Evolutionary conservation across 768 basidiomycete genomes (phyloP).

Genomic region (Boletus reticuloceps): DNA sequence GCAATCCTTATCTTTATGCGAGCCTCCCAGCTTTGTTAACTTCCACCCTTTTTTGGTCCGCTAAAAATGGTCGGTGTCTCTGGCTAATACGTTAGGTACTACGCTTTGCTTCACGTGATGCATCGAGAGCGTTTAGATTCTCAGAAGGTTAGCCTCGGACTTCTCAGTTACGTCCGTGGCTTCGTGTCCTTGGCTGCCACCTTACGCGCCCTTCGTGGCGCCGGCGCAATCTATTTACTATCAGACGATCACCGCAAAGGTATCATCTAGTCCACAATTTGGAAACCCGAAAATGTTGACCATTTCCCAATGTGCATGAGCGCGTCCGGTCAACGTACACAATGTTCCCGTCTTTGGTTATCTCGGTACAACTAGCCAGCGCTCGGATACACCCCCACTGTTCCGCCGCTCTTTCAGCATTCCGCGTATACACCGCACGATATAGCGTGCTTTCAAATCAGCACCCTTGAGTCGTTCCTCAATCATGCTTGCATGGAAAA

Average conservation of each 20-base stretch:
- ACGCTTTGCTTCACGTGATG: slow-evolving; percentile 20
- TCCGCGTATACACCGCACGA: slow-evolving; percentile 19
- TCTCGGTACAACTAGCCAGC: slow-evolving; percentile 8
- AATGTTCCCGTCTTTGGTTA: slow-evolving; percentile 22
- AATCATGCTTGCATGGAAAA: slow-evolving; percentile 16
- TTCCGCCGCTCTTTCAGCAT: slow-evolving; percentile 23
- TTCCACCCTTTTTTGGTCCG: slow-evolving; percentile 17
- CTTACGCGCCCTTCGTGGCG: slow-evolving; percentile 30
- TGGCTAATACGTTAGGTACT: slow-evolving; percentile 16
- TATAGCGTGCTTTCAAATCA: slow-evolving; percentile 4
- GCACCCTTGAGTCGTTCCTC: slow-evolving; percentile 2
- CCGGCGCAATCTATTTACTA: slow-evolving; percentile 15
- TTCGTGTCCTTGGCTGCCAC: slow-evolving; percentile 24
- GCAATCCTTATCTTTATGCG: slow-evolving; percentile 21
- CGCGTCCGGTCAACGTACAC: slow-evolving; percentile 18
- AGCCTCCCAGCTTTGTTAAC: slow-evolving; percentile 7
- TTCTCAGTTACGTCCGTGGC: slow-evolving; percentile 33
- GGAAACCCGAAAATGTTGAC: slow-evolving; percentile 9
- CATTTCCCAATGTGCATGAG: slow-evolving; percentile 17
- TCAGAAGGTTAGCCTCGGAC: slow-evolving; percentile 34
- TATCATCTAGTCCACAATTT: slow-evolving; percentile 6
- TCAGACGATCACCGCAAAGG: slow-evolving; percentile 23
- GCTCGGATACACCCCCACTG: slow-evolving; percentile 13
- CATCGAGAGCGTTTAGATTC: slow-evolving; percentile 27
- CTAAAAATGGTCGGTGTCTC: slow-evolving; percentile 13